Evolutionary conservation across 495 filamentous ascomycete genomes (phyloP).

Genomic region (Aspergillus kassunensis): DNA sequence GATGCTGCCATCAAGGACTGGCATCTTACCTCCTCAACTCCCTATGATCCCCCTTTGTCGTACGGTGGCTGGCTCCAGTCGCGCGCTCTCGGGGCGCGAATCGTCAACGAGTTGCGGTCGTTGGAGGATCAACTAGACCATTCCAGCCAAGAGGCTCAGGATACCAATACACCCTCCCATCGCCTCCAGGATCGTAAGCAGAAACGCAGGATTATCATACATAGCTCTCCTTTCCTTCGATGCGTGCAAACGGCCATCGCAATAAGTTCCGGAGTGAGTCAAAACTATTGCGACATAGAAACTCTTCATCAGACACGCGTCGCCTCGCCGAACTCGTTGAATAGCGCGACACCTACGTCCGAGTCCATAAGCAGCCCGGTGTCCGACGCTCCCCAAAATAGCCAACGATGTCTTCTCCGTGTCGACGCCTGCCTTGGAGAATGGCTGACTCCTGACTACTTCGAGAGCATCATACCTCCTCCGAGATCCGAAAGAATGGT

Average conservation of each 20-base stretch:
- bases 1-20: conserved; percentile 92
- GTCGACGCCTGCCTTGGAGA: conserved; percentile 93
- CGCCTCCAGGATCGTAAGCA: conserved; percentile 16
- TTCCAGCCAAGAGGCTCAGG: conserved; percentile 18
- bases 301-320: neutral
- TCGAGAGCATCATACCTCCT: conserved; percentile 84
- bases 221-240: conserved; percentile 87
- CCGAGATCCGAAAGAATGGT: conserved; percentile 84
- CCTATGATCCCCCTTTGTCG: conserved; percentile 93
- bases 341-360: conserved; percentile 2
- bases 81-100: conserved; percentile 71
- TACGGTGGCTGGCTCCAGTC: conserved; percentile 92
- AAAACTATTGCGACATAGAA: conserved; percentile 43
- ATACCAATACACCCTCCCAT: conserved; percentile 8
- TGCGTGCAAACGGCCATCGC: conserved; percentile 91
- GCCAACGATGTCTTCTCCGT: conserved; percentile 49
- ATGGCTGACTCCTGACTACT: conserved; percentile 92
- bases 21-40: conserved; percentile 91
- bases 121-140: conserved; percentile 23
- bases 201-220: conserved; percentile 65
- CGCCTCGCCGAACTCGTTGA: neutral
- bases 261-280: conserved; percentile 81
- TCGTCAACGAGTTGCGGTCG: conserved; percentile 64
- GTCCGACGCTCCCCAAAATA: conserved; percentile 7
- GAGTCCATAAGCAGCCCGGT: conserved; percentile 2